Evolutionary conservation across 257 asterid genomes (phyloP).

Genomic region (Solanum gandarillasii): DNA sequence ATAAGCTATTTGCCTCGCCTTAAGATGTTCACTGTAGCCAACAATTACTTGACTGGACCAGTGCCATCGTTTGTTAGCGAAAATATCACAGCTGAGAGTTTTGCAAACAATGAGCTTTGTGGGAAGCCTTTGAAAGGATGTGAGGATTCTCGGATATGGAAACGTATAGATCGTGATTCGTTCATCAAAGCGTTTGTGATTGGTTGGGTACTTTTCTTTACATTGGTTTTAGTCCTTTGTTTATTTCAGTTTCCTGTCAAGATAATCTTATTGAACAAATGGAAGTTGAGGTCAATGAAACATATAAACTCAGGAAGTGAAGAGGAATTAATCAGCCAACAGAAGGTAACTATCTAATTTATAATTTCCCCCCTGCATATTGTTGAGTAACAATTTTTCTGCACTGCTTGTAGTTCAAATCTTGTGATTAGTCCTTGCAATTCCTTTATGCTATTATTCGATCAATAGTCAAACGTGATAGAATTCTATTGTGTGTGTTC

Average conservation of each 20-base stretch:
- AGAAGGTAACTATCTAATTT: background rate
- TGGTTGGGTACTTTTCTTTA: background rate
- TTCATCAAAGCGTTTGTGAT: background rate
- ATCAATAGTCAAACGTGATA: background rate
- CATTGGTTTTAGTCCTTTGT: background rate
- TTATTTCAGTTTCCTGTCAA: too few relatives aligned
- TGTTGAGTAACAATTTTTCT: too few relatives aligned
- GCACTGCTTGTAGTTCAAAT: too few relatives aligned
- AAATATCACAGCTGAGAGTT: background rate
- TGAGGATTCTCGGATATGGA: background rate
- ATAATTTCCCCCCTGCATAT: too few relatives aligned
- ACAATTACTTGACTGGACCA: background rate
- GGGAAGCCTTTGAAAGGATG: background rate
- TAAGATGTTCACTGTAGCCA: background rate
- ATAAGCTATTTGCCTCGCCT: background rate
- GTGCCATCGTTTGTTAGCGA: background rate
- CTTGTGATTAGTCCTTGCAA: background rate
- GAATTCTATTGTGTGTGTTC: background rate
- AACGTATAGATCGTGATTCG: background rate
- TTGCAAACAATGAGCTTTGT: conserved; percentile 9
- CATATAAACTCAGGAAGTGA: background rate
- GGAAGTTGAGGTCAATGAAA: too few relatives aligned
- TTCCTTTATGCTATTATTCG: background rate
- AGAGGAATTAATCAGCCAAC: background rate
- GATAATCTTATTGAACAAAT: too few relatives aligned